These are phyloP conservation scores for Aegle marmelos DNA, from an alignment of 345 rosid species.

Conservation along the genomic window DNA sequence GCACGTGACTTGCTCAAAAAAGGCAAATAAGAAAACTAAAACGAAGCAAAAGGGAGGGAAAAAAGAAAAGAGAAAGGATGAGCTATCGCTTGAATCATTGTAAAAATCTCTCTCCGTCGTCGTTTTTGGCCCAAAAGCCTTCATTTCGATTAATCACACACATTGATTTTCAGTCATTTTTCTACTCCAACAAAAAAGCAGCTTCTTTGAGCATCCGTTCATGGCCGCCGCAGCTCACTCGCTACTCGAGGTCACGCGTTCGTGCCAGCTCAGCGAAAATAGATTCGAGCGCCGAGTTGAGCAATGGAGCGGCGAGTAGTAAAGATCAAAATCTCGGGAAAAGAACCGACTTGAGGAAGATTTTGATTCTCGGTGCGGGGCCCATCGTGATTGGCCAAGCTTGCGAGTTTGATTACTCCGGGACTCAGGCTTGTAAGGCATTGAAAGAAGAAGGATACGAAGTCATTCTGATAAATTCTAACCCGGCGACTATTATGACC, in stretches of 20 bases:
- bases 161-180: slow-evolving; percentile 18
- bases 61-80: too few relatives aligned
- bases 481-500: slow-evolving; percentile 98
- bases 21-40: neutral
- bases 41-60: neutral
- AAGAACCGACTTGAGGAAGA: slow-evolving; percentile 84
- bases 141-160: slow-evolving; percentile 21
- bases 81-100: slow-evolving; percentile 25
- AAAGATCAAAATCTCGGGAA: slow-evolving; percentile 35
- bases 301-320: neutral
- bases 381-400: slow-evolving; percentile 99
- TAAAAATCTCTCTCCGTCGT: slow-evolving; percentile 17
- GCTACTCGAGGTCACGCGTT: slow-evolving; percentile 6
- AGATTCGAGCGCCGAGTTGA: slow-evolving; percentile 13
- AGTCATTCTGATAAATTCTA: slow-evolving; percentile 82
- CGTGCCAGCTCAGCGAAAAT: slow-evolving; percentile 11
- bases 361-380: slow-evolving; percentile 92
- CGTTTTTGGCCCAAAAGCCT: slow-evolving; percentile 10
- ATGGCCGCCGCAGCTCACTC: slow-evolving; percentile 25
- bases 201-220: slow-evolving; percentile 15
- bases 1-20: neutral
- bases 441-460: slow-evolving; percentile 86
- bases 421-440: slow-evolving; percentile 96
- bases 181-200: slow-evolving; percentile 14
- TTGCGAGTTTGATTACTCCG: slow-evolving; percentile 97